A percentile compares a stretch with the other conserved stretches of the same genome.
Evolutionary conservation across 176 grass and related monocot species (phyloP).

Genomic region (Aegilops sharonensis): DNA sequence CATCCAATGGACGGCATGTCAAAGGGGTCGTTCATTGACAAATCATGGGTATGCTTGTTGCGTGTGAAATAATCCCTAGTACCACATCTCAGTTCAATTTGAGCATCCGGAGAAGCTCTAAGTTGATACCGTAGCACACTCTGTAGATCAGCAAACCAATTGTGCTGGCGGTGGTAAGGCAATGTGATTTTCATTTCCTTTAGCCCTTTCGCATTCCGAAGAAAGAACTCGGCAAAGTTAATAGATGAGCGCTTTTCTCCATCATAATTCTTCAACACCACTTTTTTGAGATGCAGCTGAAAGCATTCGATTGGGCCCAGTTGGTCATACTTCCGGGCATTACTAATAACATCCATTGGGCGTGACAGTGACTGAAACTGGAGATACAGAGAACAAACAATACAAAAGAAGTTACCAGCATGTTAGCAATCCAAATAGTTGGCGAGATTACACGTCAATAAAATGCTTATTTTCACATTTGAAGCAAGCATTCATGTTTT

Average conservation of each 20-base stretch:
- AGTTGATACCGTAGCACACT: not conserved
- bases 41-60: not conserved
- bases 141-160: not conserved
- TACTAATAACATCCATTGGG: not conserved
- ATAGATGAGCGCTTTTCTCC: not conserved
- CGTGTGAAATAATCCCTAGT: not conserved
- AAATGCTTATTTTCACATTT: not conserved
- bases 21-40: not conserved
- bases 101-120: not conserved
- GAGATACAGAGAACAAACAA: not conserved
- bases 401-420: not conserved
- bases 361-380: not conserved
- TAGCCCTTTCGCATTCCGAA: not conserved
- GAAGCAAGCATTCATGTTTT: no score
- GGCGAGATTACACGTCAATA: not conserved
- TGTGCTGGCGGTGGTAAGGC: not conserved
- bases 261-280: not conserved
- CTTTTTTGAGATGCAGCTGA: not conserved
- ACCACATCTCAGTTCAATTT: not conserved
- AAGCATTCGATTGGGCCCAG: not conserved
- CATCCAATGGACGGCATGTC: not conserved
- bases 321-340: not conserved
- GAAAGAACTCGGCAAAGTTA: conserved; percentile 11
- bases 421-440: not conserved
- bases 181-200: not conserved